Base-by-base conservation (phyloP, 2,329 filamentous ascomycete genomes). In the Aspergillus sergii region DNA sequence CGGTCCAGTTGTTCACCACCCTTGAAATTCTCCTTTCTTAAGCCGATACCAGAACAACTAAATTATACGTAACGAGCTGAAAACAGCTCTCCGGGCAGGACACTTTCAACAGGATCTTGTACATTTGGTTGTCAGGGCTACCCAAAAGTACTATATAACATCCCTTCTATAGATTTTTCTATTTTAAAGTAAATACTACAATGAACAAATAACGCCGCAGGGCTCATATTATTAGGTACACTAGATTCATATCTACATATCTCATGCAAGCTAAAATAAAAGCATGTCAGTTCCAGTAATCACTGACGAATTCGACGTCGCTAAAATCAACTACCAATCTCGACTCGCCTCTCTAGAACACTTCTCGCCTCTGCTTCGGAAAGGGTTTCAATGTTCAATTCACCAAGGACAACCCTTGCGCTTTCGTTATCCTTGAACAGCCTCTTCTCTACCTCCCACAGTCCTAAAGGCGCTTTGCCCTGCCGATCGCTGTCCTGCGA, bases 371-470 rank as follows among this genome's bases (percentile, higher is more conserved):
- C 82, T 6, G 74, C 73, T 66, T 82, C 81, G 21, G 75, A 76
- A 54, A 84, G 66, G 7, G 72, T 72, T 39, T 80, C 76, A 46
- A 84, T 73, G 8, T 77, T 77, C 61, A 84, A 68, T 50, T 81
- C 78, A 9, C 76, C 73, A 54, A 84, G 73, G 23, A 81, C 79
- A 59, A 76, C 73, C 36, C 82, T 75, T 10, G 81, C 82, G 58
- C 77, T 80, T 63, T 82, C 81, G 63, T 84, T 84, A 57, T 78
- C 80, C 58, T 74, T 78, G 65, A 84, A 84, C 0, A 84, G 66
- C 58, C 78, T 76, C 67, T 77, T 81, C 63, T 84, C 82, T 14
- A 80, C 82, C 53, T 82, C 79, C 80, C 78, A 81, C 19, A 84
- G 68, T 8, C 73, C 73, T 53, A 73, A 65, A 16, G 45, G 57